Evolutionary conservation across 768 basidiomycete genomes (phyloP).

Genomic region (Mycena chlorophos): DNA sequence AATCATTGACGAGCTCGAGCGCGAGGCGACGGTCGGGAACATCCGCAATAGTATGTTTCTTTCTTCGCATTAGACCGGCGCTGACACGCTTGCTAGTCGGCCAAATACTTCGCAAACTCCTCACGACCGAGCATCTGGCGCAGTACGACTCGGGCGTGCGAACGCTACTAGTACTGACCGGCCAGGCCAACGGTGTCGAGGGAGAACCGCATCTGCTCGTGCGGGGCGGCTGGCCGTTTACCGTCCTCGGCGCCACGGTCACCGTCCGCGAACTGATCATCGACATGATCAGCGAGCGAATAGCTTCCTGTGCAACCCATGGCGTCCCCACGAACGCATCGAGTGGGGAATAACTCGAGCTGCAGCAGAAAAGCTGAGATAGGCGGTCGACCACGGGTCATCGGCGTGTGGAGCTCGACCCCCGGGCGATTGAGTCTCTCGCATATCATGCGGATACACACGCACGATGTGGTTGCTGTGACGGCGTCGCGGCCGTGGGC

Average conservation of each 20-base stretch:
- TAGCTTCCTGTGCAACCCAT: too few species aligned
- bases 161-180: slow-evolving; percentile 72
- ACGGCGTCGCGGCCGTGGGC: slow-evolving; percentile 83
- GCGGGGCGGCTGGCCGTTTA: slow-evolving; percentile 53
- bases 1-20: too few species aligned
- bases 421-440: too few species aligned
- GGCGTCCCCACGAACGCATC: slow-evolving; percentile 67
- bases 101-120: slow-evolving; percentile 88
- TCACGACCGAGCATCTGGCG: slow-evolving; percentile 71
- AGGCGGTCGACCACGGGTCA: slow-evolving; percentile 67
- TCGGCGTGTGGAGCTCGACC: too few species aligned
- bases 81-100: slow-evolving; percentile 55
- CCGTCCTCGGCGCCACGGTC: slow-evolving; percentile 50
- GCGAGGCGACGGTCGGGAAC: too few species aligned
- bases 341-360: slow-evolving; percentile 57
- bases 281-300: slow-evolving; percentile 58
- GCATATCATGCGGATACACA: too few species aligned
- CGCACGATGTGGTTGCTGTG: slow-evolving; percentile 63
- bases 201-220: slow-evolving; percentile 76
- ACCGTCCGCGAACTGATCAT: slow-evolving; percentile 53
- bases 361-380: slow-evolving; percentile 55
- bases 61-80: not conserved
- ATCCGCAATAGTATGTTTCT: too few species aligned
- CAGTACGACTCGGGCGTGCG: slow-evolving; percentile 72
- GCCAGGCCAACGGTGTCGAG: slow-evolving; percentile 71